Conservation (phyloP, 148 eudicot genomes). For the Heliamphora exappendiculata region DNA sequence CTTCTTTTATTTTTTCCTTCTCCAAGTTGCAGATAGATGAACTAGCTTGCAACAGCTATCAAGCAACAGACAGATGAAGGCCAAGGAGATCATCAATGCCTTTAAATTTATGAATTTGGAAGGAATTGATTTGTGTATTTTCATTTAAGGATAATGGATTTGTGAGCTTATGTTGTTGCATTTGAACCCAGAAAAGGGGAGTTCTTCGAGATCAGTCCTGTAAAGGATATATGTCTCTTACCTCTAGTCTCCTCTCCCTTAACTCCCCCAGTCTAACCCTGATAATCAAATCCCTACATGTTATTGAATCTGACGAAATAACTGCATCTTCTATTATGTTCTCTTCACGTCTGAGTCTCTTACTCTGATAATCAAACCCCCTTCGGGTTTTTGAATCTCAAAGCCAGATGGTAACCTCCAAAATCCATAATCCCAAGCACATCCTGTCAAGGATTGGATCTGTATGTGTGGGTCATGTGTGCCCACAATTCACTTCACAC, state of each 20-base stretch:
- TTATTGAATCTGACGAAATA: too few species aligned
- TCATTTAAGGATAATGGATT: neutral
- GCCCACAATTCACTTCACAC: neutral
- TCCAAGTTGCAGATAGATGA: neutral
- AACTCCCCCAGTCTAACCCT: neutral
- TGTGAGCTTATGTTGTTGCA: neutral
- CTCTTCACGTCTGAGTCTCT: too few species aligned
- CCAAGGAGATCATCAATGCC: neutral
- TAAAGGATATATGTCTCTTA: neutral
- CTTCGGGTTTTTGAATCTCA: neutral
- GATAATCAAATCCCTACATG: neutral
- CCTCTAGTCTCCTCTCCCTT: neutral
- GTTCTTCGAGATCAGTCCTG: conserved; percentile 4
- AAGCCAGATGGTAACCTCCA: neutral
- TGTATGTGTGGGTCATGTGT: neutral
- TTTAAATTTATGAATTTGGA: neutral
- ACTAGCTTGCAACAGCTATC: neutral
- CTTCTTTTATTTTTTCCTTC: too few species aligned
- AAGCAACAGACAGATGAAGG: neutral
- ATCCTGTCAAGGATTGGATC: neutral
- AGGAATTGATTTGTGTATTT: neutral
- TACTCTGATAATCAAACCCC: neutral
- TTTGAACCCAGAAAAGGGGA: neutral
- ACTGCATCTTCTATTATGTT: too few species aligned
- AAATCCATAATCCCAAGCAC: neutral